These are phyloP conservation scores for Haplosporangium sp. DNA, from an alignment of 371 early-diverging fungal species.

Conservation along the genomic window DNA sequence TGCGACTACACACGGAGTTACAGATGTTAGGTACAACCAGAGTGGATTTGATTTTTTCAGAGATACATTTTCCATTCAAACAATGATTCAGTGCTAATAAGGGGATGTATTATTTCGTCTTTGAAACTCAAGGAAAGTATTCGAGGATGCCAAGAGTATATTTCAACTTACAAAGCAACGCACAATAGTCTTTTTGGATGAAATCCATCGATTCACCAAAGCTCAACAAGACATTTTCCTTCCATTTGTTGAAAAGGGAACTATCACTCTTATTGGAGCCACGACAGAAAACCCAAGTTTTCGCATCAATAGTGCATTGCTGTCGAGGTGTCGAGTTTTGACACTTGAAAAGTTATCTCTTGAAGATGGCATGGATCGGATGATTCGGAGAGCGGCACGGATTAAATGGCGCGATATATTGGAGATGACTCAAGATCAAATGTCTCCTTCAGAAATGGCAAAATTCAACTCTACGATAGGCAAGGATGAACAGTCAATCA, in stretches of 20 bases:
- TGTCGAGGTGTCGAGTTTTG: conserved; percentile 86
- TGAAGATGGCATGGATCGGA: conserved; percentile 65
- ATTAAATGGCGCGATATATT: conserved; percentile 57
- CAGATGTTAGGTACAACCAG: conserved; percentile 69
- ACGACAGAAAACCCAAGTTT: conserved; percentile 95
- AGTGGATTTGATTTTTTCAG: neutral
- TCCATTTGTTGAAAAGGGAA: conserved; percentile 85
- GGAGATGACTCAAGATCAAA: conserved; percentile 55
- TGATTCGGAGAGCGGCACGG: conserved; percentile 68
- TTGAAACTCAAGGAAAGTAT: conserved; percentile 62
- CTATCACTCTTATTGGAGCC: conserved; percentile 82
- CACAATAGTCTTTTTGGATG: conserved; percentile 87
- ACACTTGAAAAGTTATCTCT: conserved; percentile 73
- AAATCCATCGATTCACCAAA: conserved; percentile 91
- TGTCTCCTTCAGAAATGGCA: conserved; percentile 24
- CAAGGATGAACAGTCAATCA: conserved; percentile 55
- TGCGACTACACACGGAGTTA: conserved; percentile 76
- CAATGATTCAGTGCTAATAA: too few species aligned
- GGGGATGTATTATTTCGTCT: neutral
- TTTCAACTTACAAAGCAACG: conserved; percentile 67
- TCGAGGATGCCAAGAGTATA: conserved; percentile 78
- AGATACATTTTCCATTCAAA: too few species aligned
- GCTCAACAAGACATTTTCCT: conserved; percentile 90
- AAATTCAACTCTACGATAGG: conserved; percentile 30
- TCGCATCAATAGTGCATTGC: conserved; percentile 82